Conservation (phyloP, 2,329 filamentous ascomycete genomes). For the Colletotrichum cuscutae region DNA sequence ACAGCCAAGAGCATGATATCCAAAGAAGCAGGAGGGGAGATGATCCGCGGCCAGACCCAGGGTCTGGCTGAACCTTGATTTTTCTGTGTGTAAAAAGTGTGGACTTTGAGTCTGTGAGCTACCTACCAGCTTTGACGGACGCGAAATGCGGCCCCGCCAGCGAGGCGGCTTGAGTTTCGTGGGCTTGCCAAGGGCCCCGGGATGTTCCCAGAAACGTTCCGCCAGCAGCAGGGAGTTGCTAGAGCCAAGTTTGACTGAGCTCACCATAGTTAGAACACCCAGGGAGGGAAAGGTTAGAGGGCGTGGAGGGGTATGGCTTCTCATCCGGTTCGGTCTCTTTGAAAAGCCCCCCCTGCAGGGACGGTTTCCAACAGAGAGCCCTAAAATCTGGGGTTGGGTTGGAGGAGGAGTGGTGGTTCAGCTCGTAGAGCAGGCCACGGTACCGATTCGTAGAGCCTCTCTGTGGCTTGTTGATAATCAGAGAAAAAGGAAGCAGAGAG, state of each 20-base stretch:
- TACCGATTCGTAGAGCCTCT: background rate
- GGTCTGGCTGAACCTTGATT: constrained; percentile 15
- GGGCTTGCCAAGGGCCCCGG: background rate
- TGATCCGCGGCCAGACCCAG: constrained; percentile 17
- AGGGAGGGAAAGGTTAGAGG: too few relatives aligned
- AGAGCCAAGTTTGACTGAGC: background rate
- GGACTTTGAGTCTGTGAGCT: background rate
- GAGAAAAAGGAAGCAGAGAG: background rate
- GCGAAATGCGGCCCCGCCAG: background rate
- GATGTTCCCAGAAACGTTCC: constrained; percentile 7
- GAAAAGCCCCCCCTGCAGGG: background rate
- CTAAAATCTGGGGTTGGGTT: constrained; percentile 24
- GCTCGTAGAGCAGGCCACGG: background rate
- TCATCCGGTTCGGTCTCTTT: background rate
- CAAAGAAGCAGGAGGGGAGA: constrained; percentile 2
- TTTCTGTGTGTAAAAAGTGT: background rate
- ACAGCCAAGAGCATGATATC: background rate
- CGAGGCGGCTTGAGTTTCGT: constrained; percentile 13
- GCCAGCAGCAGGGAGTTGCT: background rate
- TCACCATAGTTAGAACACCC: too few relatives aligned
- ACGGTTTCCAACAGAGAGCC: background rate
- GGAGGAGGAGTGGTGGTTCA: background rate
- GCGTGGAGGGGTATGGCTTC: background rate
- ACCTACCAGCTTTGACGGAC: background rate
- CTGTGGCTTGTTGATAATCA: background rate